phyloP scores from a whole-genome alignment of 345 rosid genomes.

The Erodium maritimum region DNA sequence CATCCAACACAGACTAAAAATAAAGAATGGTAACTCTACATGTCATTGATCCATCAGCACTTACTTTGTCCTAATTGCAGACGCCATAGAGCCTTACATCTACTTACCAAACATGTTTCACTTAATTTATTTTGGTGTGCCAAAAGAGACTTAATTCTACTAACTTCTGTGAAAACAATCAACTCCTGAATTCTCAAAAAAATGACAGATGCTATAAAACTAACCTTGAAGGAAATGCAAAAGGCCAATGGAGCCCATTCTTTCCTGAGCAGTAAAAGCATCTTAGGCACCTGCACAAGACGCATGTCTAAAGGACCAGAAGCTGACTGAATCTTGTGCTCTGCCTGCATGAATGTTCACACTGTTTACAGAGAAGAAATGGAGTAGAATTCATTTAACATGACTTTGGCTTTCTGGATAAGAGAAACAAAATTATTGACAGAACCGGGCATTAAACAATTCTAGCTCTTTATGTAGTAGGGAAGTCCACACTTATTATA shows the following conservation, averaged over 20 bases:
- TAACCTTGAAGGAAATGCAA: slow-evolving; percentile 88
- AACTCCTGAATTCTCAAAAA: neutral
- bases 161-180: too few relatives aligned
- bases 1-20: too few relatives aligned
- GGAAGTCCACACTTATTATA: neutral
- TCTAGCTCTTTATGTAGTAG: neutral
- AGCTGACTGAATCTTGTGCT: slow-evolving; percentile 89
- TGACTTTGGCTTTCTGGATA: neutral
- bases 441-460: neutral
- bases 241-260: slow-evolving; percentile 82
- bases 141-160: too few relatives aligned
- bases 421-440: neutral
- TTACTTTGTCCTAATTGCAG: too few relatives aligned
- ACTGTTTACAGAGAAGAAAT: neutral
- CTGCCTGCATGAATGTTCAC: slow-evolving; percentile 36
- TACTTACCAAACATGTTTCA: too few relatives aligned
- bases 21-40: too few relatives aligned
- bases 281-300: slow-evolving; percentile 82
- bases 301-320: slow-evolving; percentile 88
- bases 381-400: neutral
- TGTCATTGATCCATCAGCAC: too few relatives aligned
- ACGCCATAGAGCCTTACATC: too few relatives aligned
- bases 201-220: slow-evolving; percentile 6
- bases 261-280: slow-evolving; percentile 61
- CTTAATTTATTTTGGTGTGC: too few relatives aligned